These are phyloP conservation scores for Earliella scabrosa DNA, from an alignment of 1,284 basidiomycete species.

Conservation along the genomic window DNA sequence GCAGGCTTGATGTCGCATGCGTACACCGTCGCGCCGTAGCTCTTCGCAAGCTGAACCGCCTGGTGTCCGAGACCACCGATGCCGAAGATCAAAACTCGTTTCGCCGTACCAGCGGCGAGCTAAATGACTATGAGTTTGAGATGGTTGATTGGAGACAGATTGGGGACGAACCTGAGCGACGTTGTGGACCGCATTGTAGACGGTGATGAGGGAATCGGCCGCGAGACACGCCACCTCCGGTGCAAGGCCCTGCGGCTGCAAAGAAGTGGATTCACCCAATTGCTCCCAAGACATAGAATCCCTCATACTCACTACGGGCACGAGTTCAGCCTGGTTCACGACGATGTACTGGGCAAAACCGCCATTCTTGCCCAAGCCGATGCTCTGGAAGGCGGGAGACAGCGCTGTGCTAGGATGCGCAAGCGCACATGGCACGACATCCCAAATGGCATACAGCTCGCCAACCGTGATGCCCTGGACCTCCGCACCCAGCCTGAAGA, in stretches of 20 bases:
- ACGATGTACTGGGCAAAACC: slow-evolving; percentile 18
- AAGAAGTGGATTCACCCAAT: too few relatives aligned
- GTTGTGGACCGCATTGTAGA: slow-evolving; percentile 12
- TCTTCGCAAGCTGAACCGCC: slow-evolving; percentile 14
- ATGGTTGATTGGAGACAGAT: too few relatives aligned
- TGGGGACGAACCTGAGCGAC: slow-evolving; percentile 5
- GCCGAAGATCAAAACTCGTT: slow-evolving; percentile 17
- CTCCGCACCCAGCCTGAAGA: slow-evolving; percentile 3
- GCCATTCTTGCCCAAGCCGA: slow-evolving; percentile 13
- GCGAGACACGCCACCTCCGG: slow-evolving; percentile 8
- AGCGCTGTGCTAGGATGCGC: neutral
- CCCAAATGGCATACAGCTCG: slow-evolving; percentile 8
- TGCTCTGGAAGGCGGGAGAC: neutral
- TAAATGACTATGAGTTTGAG: too few relatives aligned
- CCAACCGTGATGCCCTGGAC: slow-evolving; percentile 6
- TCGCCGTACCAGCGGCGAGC: slow-evolving; percentile 1
- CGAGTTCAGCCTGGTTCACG: slow-evolving; percentile 8
- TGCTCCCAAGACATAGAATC: too few relatives aligned
- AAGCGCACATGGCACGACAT: slow-evolving; percentile 6
- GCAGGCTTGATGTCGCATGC: slow-evolving; percentile 22
- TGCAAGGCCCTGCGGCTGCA: slow-evolving; percentile 5
- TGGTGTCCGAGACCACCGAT: slow-evolving; percentile 17
- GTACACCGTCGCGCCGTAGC: slow-evolving; percentile 14
- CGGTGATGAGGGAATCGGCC: slow-evolving; percentile 9
- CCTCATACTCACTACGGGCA: slow-evolving; percentile 9